These are phyloP conservation scores for Fusarium miscanthi DNA, from an alignment of 2,329 filamentous ascomycete genomes.

Conservation along the genomic window DNA sequence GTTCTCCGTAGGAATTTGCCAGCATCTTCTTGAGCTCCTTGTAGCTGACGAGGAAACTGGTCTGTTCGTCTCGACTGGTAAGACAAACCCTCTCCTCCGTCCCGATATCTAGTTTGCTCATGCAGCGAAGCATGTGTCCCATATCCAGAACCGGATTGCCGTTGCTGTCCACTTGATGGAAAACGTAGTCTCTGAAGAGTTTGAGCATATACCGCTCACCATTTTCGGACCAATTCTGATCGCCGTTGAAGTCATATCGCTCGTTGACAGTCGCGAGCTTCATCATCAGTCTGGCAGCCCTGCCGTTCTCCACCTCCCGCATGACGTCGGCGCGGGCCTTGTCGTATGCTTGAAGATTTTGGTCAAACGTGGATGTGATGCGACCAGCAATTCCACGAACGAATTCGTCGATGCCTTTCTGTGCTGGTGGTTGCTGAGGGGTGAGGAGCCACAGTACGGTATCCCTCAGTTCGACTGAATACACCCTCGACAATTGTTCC, in stretches of 20 bases:
- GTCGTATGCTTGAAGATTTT: slow-evolving; percentile 82
- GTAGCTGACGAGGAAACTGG: slow-evolving; percentile 87
- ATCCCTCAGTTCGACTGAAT: slow-evolving; percentile 81
- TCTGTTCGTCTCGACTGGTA: slow-evolving; percentile 90
- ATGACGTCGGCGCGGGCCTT: slow-evolving; percentile 76
- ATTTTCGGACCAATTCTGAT: slow-evolving; percentile 87
- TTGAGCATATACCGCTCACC: slow-evolving; percentile 94
- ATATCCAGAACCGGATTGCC: slow-evolving; percentile 87
- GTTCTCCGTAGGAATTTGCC: slow-evolving; percentile 66
- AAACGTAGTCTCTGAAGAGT: slow-evolving; percentile 95
- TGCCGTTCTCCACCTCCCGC: slow-evolving; percentile 89
- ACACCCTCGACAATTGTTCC: slow-evolving; percentile 80
- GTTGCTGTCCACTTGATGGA: slow-evolving; percentile 90
- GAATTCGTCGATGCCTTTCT: slow-evolving; percentile 83
- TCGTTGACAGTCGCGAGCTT: slow-evolving; percentile 93
- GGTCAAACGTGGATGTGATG: slow-evolving; percentile 79
- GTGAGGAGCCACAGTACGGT: slow-evolving; percentile 85
- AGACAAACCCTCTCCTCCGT: slow-evolving; percentile 87
- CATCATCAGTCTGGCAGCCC: slow-evolving; percentile 79
- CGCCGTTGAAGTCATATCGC: slow-evolving; percentile 83
- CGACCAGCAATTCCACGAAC: slow-evolving; percentile 82
- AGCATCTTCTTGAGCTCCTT: slow-evolving; percentile 83
- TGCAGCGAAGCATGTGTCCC: slow-evolving; percentile 84
- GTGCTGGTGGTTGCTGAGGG: slow-evolving; percentile 64
- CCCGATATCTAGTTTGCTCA: slow-evolving; percentile 94